Evolutionary conservation across 2,329 filamentous ascomycete species (phyloP).

Genomic region (Helminthosporium solani): DNA sequence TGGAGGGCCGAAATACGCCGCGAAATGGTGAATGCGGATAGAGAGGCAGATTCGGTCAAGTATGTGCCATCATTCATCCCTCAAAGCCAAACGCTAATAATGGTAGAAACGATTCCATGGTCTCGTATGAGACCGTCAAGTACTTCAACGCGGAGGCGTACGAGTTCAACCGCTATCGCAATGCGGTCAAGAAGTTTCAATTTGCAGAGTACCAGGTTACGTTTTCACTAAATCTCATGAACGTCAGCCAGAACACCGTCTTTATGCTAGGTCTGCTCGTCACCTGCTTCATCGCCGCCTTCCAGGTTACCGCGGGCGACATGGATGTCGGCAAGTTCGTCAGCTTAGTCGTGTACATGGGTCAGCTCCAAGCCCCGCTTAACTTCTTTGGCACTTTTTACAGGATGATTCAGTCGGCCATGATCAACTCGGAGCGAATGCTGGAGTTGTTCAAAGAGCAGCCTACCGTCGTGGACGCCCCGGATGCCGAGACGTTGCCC

Average conservation of each 20-base stretch:
- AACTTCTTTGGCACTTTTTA: constrained; percentile 91
- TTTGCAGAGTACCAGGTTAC: constrained; percentile 58
- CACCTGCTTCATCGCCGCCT: constrained; percentile 69
- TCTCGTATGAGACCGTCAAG: constrained; percentile 85
- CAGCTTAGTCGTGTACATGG: constrained; percentile 72
- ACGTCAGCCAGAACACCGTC: constrained; percentile 63
- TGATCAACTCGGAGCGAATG: constrained; percentile 96
- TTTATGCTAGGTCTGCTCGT: constrained; percentile 65
- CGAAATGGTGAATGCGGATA: constrained; percentile 90
- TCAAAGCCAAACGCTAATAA: constrained; percentile 21
- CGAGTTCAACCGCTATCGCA: constrained; percentile 59
- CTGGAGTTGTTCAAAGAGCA: constrained; percentile 95
- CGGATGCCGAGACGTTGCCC: constrained; percentile 62
- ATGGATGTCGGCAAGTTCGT: constrained; percentile 68
- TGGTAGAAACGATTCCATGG: constrained; percentile 84
- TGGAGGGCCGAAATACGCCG: constrained; percentile 88
- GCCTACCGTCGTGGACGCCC: constrained; percentile 82
- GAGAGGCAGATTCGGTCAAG: constrained; percentile 96
- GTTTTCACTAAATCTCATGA: constrained; percentile 59
- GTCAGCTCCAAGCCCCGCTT: constrained; percentile 68
- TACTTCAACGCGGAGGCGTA: constrained; percentile 63
- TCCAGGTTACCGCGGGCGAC: constrained; percentile 63
- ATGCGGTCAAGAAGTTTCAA: constrained; percentile 59
- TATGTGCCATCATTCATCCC: constrained; percentile 39
- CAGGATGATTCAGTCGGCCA: constrained; percentile 88